Evolutionary conservation across 2,329 filamentous ascomycete genomes (phyloP).

Genomic region (Acarospora socialis): DNA sequence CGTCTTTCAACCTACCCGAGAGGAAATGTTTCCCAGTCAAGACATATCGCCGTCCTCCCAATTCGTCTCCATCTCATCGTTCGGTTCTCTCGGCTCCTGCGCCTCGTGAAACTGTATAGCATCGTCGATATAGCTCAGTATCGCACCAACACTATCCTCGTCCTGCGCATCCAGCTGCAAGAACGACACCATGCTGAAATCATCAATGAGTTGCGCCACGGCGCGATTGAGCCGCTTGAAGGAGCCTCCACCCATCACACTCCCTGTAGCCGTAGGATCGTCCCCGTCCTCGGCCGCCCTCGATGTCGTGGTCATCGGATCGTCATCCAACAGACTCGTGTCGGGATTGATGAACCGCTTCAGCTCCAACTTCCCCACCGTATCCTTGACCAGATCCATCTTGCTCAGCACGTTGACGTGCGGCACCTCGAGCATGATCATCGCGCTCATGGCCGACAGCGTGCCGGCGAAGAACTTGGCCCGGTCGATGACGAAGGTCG

Average conservation of each 20-base stretch:
- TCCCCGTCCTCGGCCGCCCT: conserved; percentile 34
- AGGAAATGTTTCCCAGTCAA: not conserved
- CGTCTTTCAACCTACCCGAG: conserved; percentile 11
- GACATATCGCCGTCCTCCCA: conserved; percentile 26
- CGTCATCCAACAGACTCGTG: conserved; percentile 65
- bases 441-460: conserved; percentile 91
- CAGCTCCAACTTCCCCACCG: conserved; percentile 73
- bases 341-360: conserved; percentile 87
- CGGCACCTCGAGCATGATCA: conserved; percentile 96
- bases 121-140: conserved; percentile 87
- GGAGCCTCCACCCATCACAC: conserved; percentile 64
- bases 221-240: conserved; percentile 76
- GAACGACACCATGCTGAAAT: conserved; percentile 96
- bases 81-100: conserved; percentile 75
- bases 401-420: conserved; percentile 95
- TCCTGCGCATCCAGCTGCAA: conserved; percentile 77
- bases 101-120: conserved; percentile 87
- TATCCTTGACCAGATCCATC: conserved; percentile 91
- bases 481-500: conserved; percentile 86
- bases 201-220: conserved; percentile 83
- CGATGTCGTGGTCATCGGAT: conserved; percentile 47
- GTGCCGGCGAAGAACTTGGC: conserved; percentile 97
- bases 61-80: conserved; percentile 45
- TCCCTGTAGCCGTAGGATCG: conserved; percentile 51
- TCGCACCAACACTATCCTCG: conserved; percentile 74